Evolutionary conservation across 2,329 filamentous ascomycete species (phyloP), one percentile per base, ranked within the genome.

Genomic region (Cladophialophora exuberans): DNA sequence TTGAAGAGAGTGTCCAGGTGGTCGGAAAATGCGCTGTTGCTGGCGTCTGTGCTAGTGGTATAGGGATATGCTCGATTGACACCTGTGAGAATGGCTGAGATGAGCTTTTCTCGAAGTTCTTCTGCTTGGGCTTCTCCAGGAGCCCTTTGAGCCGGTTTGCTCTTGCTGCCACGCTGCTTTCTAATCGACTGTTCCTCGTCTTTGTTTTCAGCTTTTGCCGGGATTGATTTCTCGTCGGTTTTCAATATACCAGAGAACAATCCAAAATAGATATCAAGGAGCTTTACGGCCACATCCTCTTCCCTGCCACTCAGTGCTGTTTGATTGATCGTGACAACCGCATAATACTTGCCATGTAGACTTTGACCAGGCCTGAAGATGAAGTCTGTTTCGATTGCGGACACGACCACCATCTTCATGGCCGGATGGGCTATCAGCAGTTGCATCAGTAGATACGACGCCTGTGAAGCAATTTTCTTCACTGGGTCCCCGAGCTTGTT

Each of bases 61-160:
- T 97, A 99, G 1, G 95, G 94, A 64, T 96, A 92, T 6, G 94
- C 92, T 63, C 94, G 89, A 72, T 99, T 99, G 62, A 99, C 90
- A 64, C 94, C 94, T 10, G 91, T 95, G 65, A 99, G 76, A 48
- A 99, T 85, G 25, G 90, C 90, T 10, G 94, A 95, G 13, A 95
- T 88, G 63, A 99, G 79, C 75, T 97, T 99, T 67, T 97, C 93
- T 5, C 86, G 86, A 38, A 90, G 82, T 67, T 96, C 90, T 41
- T 85, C 81, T 53, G 83, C 83, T 47, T 75, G 74, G 22, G 72
- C 67, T 39, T 74, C 68, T 35, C 65, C 67, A 2, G 54, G 65
- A n/a, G 35, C 9, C 5, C 62, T 50, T 10, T 59, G 56, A 18
- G 61, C 45, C 25, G 67, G 64, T 35, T 67, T 64, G 30, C 42